Evolutionary conservation across 2,329 filamentous ascomycete genomes (phyloP).

Genomic region (Scopulariopsis brevicaulis): DNA sequence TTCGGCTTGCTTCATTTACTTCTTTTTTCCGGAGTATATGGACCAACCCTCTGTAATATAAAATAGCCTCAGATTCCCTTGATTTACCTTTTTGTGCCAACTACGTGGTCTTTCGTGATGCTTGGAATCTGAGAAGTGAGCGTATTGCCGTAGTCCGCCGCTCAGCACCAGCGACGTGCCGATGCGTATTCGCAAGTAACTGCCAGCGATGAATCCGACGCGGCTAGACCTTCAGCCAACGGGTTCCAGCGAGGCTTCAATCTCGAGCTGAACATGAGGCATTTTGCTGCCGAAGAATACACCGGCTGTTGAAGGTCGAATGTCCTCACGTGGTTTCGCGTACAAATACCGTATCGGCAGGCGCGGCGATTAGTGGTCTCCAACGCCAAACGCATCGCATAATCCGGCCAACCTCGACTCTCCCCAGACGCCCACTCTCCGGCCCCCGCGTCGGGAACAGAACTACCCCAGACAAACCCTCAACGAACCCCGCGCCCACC

Average conservation of each 20-base stretch:
- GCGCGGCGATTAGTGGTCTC: background rate
- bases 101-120: background rate
- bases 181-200: no score
- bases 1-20: conserved; percentile 5
- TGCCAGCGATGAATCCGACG: no score
- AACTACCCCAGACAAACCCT: background rate
- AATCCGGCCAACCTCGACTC: no score
- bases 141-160: no score
- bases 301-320: background rate
- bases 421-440: background rate
- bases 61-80: conserved; percentile 4
- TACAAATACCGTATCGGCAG: background rate
- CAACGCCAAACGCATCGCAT: no score
- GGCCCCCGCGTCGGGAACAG: background rate
- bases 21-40: conserved; percentile 5
- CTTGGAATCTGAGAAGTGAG: no score
- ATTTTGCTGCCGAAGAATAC: no score
- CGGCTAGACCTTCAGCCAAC: no score
- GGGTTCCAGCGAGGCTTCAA: background rate
- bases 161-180: no score
- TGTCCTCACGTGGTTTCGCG: background rate
- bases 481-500: background rate
- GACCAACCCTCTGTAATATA: conserved; percentile 6
- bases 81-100: background rate
- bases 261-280: background rate